Percentiles rank a stretch among this genome's conserved stretches.
Evolutionary conservation across 208 protist species (phyloP).

Genomic region (Wallacemonas sp.): DNA sequence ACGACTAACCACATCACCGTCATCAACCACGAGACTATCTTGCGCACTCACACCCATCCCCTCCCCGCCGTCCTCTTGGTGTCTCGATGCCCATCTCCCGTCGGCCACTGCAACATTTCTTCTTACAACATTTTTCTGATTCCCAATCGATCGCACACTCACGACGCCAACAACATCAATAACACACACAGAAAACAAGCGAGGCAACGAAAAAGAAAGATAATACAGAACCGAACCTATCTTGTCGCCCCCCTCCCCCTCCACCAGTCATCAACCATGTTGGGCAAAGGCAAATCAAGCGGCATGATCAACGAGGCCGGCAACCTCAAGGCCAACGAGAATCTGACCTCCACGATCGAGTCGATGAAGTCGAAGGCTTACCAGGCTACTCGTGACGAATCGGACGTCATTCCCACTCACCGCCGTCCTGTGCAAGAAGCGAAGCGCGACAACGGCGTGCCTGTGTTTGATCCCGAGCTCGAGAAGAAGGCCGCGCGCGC

Average conservation of each 20-base stretch:
- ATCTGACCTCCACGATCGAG: slow-evolving; percentile 81
- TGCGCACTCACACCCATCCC: no score
- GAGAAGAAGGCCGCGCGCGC: slow-evolving; percentile 41
- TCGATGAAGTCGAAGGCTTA: slow-evolving; percentile 79
- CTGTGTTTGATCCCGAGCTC: slow-evolving; percentile 67
- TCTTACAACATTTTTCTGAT: no score
- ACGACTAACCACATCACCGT: no score
- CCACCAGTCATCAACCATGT: slow-evolving; percentile 64
- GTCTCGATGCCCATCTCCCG: no score
- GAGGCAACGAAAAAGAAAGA: slow-evolving; percentile 7
- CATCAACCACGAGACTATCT: no score
- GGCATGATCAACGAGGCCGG: slow-evolving; percentile 88
- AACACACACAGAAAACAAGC: neutral
- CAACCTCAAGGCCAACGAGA: slow-evolving; percentile 89
- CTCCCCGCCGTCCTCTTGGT: no score
- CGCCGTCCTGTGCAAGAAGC: slow-evolving; percentile 35
- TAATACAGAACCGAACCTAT: no score
- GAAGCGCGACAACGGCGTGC: slow-evolving; percentile 35
- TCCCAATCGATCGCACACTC: no score
- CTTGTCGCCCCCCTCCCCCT: neutral
- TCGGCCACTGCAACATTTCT: no score
- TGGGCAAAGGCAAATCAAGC: slow-evolving; percentile 85
- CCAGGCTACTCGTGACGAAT: slow-evolving; percentile 53
- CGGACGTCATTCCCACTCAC: slow-evolving; percentile 86
- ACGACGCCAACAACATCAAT: neutral